Evolutionary conservation across 1,284 basidiomycete species (phyloP), one percentile per base, ranked within the genome.

Genomic region (Sporisorium iseilematis-ciliati): DNA sequence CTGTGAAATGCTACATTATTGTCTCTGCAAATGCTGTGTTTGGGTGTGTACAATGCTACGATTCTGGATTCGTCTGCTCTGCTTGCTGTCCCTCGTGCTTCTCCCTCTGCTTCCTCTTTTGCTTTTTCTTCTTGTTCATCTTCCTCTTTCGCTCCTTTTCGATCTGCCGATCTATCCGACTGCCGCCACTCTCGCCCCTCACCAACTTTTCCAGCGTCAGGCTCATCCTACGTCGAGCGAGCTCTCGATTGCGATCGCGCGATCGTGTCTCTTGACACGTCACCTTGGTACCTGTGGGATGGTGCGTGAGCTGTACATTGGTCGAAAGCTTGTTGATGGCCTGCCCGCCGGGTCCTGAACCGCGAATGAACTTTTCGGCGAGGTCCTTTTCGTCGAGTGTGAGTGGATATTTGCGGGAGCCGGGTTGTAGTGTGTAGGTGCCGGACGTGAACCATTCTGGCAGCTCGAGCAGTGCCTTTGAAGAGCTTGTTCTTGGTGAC

Each of bases 321-420:
- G 69, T 80, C 20, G 76, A 72, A 26, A 78, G 67, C 73, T 82
- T 84, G 69, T 85, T 85, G 70, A 85, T 83, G 2, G 80, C 81
- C 64, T 85, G 84, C 2, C 84, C 84, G 12, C 84, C 84, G 0
- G 80, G 79, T 0, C 84, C 84, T 0, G 75, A 78, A 20, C 84
- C 84, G 8, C 83, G 76, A n/a, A 80, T 76, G 54, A 85, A 85
- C 21, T 75, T 75, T 65, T 85, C 83, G 1, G 65, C 41, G 0
- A 85, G 65, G 21, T 85, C 58, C 16, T 54, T 48, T 60, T 82
- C 80, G 64, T 83, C 79, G 18, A 85, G 70, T 10, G 57, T 57
- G 12, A 83, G 55, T 6, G 82, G 82, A 56, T 74, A 73, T 59
- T 81, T 83, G 60, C 78, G 80, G 0, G 78, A 73, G 33, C 60